Evolutionary conservation across 1,284 basidiomycete genomes (phyloP), one percentile per base, ranked within the genome.

Genomic region (Tylopilus orsonianus): DNA sequence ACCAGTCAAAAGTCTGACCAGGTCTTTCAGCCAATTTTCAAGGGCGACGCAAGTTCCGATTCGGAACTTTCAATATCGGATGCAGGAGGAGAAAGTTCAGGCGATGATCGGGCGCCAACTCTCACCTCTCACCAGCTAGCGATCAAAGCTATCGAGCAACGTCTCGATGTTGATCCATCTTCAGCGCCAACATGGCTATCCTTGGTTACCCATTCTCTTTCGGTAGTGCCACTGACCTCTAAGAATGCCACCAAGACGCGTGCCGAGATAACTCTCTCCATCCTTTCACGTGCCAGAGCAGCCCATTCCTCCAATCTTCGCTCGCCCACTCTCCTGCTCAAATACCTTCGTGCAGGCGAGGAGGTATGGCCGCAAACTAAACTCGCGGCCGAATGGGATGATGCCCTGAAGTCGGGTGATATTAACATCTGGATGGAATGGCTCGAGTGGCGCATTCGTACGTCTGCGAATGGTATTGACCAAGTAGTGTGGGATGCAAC

Each of bases 381-480:
- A 66, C 57, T 85, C 9, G 53, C 62, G 18, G 68, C 72, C 12
- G 85, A 92, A 59, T 94, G 91, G 91, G 83, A 87, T 42, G 73
- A 78, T 33, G 81, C 86, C 1, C 66, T 89, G 52, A 73, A 71
- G 53, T 58, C 75, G 8, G 75, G 75, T 33, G 69, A 72, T 29
- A 71, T 78, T 26, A 71, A 74, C 45, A 71, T 89, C 14, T 84
- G 80, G 78, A 76, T 87, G 66, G 83, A 83, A 54, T 91, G 86
- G 87, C 60, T 89, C 5, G 85, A 87, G 56, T 90, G 85, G 87
- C 74, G 76, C 46, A 77, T 85, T 26, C 71, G 79, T 23, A 75
- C 56, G 36, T 69, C 66, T 29, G 67, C 51, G 27, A 67, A 67
- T 46, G 78, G 76, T 6, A 61, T 85, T 23, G 73, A 78, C 40